A percentile compares a stretch with the other conserved stretches of the same genome.
Evolutionary conservation across 2,329 filamentous ascomycete genomes (phyloP).

Genomic region (Stromatinia cepivora): DNA sequence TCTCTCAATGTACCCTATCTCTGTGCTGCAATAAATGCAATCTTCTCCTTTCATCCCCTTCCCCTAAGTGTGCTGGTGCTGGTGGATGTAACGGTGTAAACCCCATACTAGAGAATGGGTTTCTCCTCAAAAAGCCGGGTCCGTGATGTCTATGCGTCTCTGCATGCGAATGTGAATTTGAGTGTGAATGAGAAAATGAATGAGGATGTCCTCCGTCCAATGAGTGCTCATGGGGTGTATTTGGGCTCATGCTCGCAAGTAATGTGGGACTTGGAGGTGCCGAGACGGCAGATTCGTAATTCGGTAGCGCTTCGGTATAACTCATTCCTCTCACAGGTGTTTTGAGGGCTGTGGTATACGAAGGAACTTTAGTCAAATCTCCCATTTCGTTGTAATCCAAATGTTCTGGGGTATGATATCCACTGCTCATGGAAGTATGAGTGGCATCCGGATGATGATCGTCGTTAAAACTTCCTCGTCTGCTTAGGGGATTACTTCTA

Average conservation of each 20-base stretch:
- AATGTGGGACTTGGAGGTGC: constrained; percentile 45
- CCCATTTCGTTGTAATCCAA: constrained; percentile 59
- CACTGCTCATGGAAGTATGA: constrained; percentile 44
- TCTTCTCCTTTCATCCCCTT: constrained; percentile 36
- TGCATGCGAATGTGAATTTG: not conserved
- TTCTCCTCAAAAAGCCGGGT: constrained; percentile 23
- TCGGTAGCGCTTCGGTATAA: constrained; percentile 58
- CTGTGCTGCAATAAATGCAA: constrained; percentile 35
- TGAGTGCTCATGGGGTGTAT: constrained; percentile 20
- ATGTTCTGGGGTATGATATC: constrained; percentile 57
- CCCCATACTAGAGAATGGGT: constrained; percentile 33
- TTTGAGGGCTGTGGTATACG: constrained; percentile 72
- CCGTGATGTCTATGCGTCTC: constrained; percentile 18
- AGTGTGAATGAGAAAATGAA: not conserved
- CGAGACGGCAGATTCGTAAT: constrained; percentile 64
- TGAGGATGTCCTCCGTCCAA: not conserved
- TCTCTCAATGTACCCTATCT: constrained; percentile 30
- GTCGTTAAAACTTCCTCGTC: constrained; percentile 43
- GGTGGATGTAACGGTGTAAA: constrained; percentile 37
- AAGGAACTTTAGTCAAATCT: constrained; percentile 71
- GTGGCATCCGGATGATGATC: constrained; percentile 44
- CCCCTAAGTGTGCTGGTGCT: constrained; percentile 28
- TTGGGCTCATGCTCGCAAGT: constrained; percentile 26
- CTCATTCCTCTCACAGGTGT: constrained; percentile 57
- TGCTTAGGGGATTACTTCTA: constrained; percentile 45